A percentile compares a stretch with the other conserved stretches of the same genome.
phyloP scores from a whole-genome alignment of 352 stramenopile genomes.

The Bremia lactucae region DNA sequence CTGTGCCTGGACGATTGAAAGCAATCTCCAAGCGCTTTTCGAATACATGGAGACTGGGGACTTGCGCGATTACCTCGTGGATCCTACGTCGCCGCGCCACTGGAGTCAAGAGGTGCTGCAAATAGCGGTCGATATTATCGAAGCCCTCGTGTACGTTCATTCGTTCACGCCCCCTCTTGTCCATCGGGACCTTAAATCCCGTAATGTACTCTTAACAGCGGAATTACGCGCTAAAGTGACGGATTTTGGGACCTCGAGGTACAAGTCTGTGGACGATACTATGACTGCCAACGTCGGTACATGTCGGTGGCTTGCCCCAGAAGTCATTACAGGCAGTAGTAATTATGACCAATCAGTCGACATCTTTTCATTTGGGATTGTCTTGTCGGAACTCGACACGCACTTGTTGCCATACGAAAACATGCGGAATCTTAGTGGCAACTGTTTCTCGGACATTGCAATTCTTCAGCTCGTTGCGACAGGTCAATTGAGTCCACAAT shows the following conservation, averaged over 20 bases:
- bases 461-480: constrained; percentile 44
- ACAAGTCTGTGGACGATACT: constrained; percentile 28
- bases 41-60: constrained; percentile 59
- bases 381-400: constrained; percentile 52
- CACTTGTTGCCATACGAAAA: constrained; percentile 46
- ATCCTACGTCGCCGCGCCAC: background rate
- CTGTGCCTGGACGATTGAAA: constrained; percentile 45
- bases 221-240: constrained; percentile 1
- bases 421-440: constrained; percentile 15
- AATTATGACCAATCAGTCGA: constrained; percentile 43
- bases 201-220: constrained; percentile 17
- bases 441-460: constrained; percentile 28
- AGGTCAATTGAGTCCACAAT: constrained; percentile 31
- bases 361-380: constrained; percentile 39
- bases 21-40: constrained; percentile 45
- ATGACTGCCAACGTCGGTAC: constrained; percentile 45
- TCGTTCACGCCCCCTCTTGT: constrained; percentile 47
- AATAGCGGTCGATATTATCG: constrained; percentile 40
- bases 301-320: constrained; percentile 40
- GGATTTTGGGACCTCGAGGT: constrained; percentile 36
- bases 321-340: constrained; percentile 33
- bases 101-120: constrained; percentile 46
- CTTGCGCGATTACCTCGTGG: constrained; percentile 27
- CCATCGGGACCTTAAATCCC: constrained; percentile 49
- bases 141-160: constrained; percentile 60